Conservation (phyloP, 108 stramenopile species). For the Stephanodiscus minutulus region DNA sequence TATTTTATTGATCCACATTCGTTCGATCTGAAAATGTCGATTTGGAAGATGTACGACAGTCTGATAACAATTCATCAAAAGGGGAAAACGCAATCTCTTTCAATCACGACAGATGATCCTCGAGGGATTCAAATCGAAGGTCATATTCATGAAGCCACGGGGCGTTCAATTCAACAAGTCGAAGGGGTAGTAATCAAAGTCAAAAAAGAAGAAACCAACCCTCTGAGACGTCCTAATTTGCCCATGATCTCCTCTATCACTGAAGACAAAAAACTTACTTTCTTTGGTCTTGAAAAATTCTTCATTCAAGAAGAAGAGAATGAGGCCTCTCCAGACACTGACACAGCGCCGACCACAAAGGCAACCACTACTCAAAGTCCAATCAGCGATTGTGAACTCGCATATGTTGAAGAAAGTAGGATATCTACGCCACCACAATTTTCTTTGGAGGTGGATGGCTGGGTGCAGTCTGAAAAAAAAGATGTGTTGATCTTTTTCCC, state of each 20-base stretch:
- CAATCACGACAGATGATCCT: slow-evolving; percentile 32
- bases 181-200: background rate
- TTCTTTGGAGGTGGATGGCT: slow-evolving; percentile 1
- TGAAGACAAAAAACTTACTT: too few species aligned
- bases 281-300: too few species aligned
- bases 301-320: too few species aligned
- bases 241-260: too few species aligned
- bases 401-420: background rate
- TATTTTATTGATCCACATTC: too few species aligned
- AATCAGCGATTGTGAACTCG: background rate
- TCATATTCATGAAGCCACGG: slow-evolving; percentile 38
- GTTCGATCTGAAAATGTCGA: too few species aligned
- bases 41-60: too few species aligned
- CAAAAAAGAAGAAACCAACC: slow-evolving; percentile 12
- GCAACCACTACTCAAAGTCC: too few species aligned
- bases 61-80: background rate
- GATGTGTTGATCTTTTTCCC: slow-evolving; percentile 57
- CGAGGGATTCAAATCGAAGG: slow-evolving; percentile 37
- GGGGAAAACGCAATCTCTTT: slow-evolving; percentile 4
- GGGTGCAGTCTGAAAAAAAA: slow-evolving; percentile 12
- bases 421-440: background rate
- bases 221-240: background rate
- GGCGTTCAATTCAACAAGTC: slow-evolving; percentile 9
- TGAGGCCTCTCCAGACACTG: too few species aligned
- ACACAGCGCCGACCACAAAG: too few species aligned